phyloP scores from a whole-genome alignment of 2,329 filamentous ascomycete genomes.

The Shiraia sp. region DNA sequence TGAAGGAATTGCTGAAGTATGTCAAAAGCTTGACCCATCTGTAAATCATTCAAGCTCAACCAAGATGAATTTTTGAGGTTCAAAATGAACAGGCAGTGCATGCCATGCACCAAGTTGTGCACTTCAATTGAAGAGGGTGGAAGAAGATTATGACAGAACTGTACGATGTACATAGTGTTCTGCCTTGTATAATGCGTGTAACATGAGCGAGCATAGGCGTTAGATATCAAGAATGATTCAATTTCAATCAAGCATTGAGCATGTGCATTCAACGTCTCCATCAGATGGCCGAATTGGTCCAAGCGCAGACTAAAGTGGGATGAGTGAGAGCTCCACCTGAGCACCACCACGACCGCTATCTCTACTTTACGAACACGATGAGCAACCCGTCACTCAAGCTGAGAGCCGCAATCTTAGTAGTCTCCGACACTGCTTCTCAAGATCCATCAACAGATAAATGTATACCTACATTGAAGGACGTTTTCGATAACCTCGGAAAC shows the following conservation, averaged over 20 bases:
- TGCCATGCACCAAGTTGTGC: conserved; percentile 15
- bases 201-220: conserved; percentile 36
- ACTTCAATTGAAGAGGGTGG: conserved; percentile 7
- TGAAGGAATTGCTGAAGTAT: conserved; percentile 11
- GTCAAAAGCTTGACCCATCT: not conserved
- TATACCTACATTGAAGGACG: conserved; percentile 65
- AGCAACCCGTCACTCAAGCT: conserved; percentile 52
- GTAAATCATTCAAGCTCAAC: too few species aligned
- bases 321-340: conserved; percentile 24
- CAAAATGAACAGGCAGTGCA: conserved; percentile 3
- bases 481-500: conserved; percentile 68
- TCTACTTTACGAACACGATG: conserved; percentile 24
- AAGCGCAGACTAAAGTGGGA: conserved; percentile 14
- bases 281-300: conserved; percentile 15
- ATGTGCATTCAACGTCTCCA: conserved; percentile 5
- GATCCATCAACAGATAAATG: conserved; percentile 81
- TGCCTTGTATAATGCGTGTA: conserved; percentile 45
- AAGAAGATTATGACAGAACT: conserved; percentile 12
- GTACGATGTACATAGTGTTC: conserved; percentile 37
- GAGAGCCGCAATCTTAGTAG: conserved; percentile 76
- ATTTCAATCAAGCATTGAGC: not conserved
- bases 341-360: conserved; percentile 6
- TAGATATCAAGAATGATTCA: conserved; percentile 25
- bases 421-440: conserved; percentile 86
- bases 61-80: too few species aligned